Evolutionary conservation across 306 rosid species (phyloP).

Genomic region (Hylodesmum podocarpum): DNA sequence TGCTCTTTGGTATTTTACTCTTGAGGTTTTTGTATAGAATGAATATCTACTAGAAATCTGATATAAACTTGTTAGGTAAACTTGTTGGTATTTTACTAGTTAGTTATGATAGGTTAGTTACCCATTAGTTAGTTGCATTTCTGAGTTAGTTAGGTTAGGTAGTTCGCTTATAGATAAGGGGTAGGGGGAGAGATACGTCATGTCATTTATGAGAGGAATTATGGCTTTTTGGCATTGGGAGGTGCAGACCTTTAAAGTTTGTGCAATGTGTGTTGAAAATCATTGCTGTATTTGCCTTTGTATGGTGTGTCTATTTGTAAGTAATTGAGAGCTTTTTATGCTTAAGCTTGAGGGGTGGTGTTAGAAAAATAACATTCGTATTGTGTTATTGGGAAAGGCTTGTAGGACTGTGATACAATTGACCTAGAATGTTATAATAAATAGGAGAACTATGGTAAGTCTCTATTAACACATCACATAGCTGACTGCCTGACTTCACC

Average conservation of each 20-base stretch:
- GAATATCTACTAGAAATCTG: neutral
- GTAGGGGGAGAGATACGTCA: neutral
- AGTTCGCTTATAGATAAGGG: neutral
- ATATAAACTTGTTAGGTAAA: neutral
- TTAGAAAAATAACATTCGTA: neutral
- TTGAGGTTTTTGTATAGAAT: constrained; percentile 1
- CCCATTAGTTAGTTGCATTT: neutral
- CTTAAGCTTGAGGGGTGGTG: neutral
- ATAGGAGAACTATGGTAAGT: neutral
- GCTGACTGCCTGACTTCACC: too few relatives aligned
- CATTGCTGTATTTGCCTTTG: neutral
- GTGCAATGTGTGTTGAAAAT: neutral
- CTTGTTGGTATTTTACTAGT: neutral
- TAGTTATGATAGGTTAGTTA: neutral
- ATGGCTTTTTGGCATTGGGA: neutral
- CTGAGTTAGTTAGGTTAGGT: neutral
- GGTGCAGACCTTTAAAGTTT: neutral
- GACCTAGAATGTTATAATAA: neutral
- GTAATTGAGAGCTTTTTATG: neutral
- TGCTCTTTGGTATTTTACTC: constrained; percentile 4
- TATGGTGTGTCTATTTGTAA: neutral
- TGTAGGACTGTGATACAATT: neutral
- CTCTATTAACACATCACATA: neutral
- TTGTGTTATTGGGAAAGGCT: neutral
- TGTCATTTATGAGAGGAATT: neutral